These are phyloP conservation scores for Daedaleopsis sinensis DNA, from an alignment of 768 basidiomycete genomes.

Conservation along the genomic window DNA sequence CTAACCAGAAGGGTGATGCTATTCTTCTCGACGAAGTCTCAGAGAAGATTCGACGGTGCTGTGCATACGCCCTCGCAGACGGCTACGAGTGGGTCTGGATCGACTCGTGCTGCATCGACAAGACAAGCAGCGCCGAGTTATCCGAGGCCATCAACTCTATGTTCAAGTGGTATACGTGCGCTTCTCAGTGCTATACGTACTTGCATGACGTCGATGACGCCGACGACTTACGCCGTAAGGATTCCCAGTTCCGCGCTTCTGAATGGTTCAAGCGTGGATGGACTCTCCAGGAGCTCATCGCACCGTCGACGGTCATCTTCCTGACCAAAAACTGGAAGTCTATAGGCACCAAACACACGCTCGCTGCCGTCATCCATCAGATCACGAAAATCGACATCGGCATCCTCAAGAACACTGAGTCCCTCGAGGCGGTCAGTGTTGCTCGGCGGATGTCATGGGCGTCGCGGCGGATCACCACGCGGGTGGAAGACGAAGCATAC, in stretches of 20 bases:
- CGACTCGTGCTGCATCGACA: neutral
- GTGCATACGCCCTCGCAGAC: neutral
- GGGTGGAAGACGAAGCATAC: slow-evolving; percentile 1
- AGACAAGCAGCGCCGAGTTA: neutral
- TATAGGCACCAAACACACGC: neutral
- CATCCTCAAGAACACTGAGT: neutral
- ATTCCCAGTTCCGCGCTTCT: neutral
- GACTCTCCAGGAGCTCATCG: neutral
- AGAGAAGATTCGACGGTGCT: neutral
- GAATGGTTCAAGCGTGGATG: neutral
- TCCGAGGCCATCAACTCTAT: neutral
- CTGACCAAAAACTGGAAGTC: neutral
- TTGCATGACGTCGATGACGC: neutral
- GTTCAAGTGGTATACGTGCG: neutral
- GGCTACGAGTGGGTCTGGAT: neutral
- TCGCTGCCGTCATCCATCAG: neutral
- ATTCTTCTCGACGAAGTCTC: neutral
- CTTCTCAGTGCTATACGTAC: neutral
- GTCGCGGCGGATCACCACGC: neutral
- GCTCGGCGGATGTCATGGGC: neutral
- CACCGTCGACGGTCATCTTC: neutral
- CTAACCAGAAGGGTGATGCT: neutral
- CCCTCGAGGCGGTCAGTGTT: neutral
- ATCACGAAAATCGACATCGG: neutral
- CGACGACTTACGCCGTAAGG: neutral